Base-by-base conservation (phyloP, 2,329 filamentous ascomycete species). In the Fusarium anthophilum region DNA sequence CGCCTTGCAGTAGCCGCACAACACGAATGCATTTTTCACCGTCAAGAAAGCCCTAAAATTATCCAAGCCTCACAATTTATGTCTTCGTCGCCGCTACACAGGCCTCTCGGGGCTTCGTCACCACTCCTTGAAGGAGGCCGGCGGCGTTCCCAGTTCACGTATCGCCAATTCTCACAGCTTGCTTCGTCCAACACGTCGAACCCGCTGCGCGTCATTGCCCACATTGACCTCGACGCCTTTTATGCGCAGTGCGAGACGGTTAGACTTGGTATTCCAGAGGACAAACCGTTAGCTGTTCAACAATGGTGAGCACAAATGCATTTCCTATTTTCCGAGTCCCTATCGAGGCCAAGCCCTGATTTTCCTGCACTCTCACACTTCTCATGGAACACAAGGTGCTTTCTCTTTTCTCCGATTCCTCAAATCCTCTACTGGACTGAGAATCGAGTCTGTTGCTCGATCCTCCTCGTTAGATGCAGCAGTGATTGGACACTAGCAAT, bases 211-310 rank as follows among this genome's bases (percentile, higher is more conserved):
- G 93, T 97, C 35, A 91, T 98, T 76, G 94, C 94, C 12, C 95
- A 98, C 81, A 91, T 98, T 72, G 96, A 99, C 79, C 91, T 99
- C 68, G 96, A 99, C 88, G 96, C 96, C 44, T 99, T 99, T 83
- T 99, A 99, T 82, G 93, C 93, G 8, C 96, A 99, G 85, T 98
- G 95, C 80, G 96, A 99, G 84, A 97, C 95, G 89, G 91, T 98
- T 15, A 91, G 96, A 13, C 87, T 98, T 50, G 91, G 91, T 18
- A 85, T 93, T 17, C 86, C 92, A 20, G 91, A 94, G 70, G 90
- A 94, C 65, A 89, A 91, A 74, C 96, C 96, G 15, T 88, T 99
- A 30, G 96, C 95, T 2, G 96, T 99, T 26, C 95, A 97, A 80
- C 96, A 98, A 86, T 98, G 94, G 93, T 92, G 84, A 72, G 82